Base-by-base conservation (phyloP, 306 rosid genomes). In the Lathyrus oleraceus region DNA sequence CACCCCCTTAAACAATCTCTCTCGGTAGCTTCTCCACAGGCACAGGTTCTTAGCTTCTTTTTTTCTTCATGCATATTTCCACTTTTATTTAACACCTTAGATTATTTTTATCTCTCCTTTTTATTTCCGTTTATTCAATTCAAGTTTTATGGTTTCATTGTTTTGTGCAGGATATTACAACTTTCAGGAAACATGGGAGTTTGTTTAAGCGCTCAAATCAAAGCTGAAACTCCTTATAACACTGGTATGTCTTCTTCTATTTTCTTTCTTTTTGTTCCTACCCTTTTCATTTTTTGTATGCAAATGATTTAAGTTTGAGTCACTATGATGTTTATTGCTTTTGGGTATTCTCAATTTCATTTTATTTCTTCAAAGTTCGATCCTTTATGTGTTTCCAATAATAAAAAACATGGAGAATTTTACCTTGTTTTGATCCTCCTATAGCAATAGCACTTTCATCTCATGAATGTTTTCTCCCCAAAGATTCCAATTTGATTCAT, bases 151-250 rank as follows among this genome's bases (percentile, higher is more conserved):
- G 25, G 9, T 62, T 61, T 51, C 13, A n/a, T n/a, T n/a, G n/a
- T n/a, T n/a, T 72, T 14, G 27, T 64, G 75, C 39, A 48, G 36
- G 15, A 51, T 68, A 77, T 78, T 70, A 15, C 1, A 16, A 25
- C 36, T 61, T 72, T 17, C 40, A 87, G 74, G n/a, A 40, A 76
- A 68, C 45, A 87, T 87, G 92, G 92, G 92, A 66, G 54, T 71
- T 75, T 87, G 92, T 83, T 79, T 79, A 58, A 85, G 89, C 17
- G 77, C 88, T 52, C 85, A 61, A 79, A 70, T 84, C 44, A 85
- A 67, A 76, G 86, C 85, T 25, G 89, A 79, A 67, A 81, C 81
- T 70, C 82, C 82, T 8, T 79, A 60, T 21, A 76, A 61, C 60
- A 79, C 86, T 74, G 92, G 92, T 73, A 70, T 44, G 62, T 62